These are phyloP conservation scores for Rossbeevera mucosa DNA, from an alignment of 768 basidiomycete genomes.

Conservation along the genomic window DNA sequence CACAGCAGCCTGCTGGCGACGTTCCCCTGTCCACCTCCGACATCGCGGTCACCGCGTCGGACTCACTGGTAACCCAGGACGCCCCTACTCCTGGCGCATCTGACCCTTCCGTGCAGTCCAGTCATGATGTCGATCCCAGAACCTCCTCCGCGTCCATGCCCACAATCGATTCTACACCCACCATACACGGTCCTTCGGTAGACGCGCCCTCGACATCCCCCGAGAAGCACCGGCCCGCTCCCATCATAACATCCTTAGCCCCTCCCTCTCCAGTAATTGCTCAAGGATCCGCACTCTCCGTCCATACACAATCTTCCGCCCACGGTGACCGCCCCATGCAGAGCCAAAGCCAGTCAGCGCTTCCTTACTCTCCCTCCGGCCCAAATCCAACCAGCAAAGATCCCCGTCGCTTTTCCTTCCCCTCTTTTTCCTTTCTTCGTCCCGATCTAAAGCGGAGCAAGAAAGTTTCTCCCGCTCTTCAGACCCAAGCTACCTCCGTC, in stretches of 20 bases:
- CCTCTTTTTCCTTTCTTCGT: constrained; percentile 40
- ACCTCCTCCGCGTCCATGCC: constrained; percentile 18
- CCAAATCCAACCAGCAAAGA: constrained; percentile 20
- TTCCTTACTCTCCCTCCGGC: constrained; percentile 18
- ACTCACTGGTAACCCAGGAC: constrained; percentile 1
- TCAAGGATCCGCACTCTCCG: constrained; percentile 3
- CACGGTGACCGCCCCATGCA: constrained; percentile 19
- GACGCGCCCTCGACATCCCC: constrained; percentile 1
- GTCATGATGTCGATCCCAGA: constrained; percentile 8
- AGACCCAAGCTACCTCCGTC: constrained; percentile 28
- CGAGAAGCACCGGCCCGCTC: constrained; percentile 5
- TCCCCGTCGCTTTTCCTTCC: constrained; percentile 46
- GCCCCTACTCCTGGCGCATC: neutral
- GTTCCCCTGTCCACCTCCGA: constrained; percentile 1
- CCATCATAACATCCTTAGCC: constrained; percentile 11
- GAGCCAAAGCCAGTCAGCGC: constrained; percentile 26
- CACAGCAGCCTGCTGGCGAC: neutral
- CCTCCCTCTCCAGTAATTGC: constrained; percentile 13
- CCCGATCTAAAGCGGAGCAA: constrained; percentile 28
- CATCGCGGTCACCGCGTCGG: neutral
- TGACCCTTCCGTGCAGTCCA: neutral
- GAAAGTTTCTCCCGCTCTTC: constrained; percentile 9
- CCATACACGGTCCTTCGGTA: constrained; percentile 15
- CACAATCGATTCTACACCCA: constrained; percentile 22
- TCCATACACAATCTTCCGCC: constrained; percentile 14